Evolutionary conservation across 1,139 yeast genomes (phyloP).

Genomic region (Kodamaea suecica): DNA sequence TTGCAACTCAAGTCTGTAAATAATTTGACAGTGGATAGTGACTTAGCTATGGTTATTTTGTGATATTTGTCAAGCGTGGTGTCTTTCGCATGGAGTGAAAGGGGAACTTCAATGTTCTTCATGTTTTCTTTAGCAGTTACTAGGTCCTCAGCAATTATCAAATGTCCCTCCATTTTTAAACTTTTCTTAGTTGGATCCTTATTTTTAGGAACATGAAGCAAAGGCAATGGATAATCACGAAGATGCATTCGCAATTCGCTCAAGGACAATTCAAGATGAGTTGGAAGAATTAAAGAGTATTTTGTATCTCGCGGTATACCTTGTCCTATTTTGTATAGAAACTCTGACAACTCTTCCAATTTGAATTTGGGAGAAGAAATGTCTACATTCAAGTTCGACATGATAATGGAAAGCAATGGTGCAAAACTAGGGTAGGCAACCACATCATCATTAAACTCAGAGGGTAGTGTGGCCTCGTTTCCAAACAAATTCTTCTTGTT

Average conservation of each 20-base stretch:
- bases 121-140: slow-evolving; percentile 43
- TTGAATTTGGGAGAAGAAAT: slow-evolving; percentile 57
- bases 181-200: slow-evolving; percentile 17
- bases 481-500: slow-evolving; percentile 52
- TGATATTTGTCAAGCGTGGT: slow-evolving; percentile 42
- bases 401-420: slow-evolving; percentile 56
- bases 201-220: slow-evolving; percentile 35
- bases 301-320: slow-evolving; percentile 71
- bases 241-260: slow-evolving; percentile 54
- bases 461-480: slow-evolving; percentile 41
- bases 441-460: slow-evolving; percentile 49
- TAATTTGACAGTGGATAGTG: slow-evolving; percentile 73
- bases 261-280: slow-evolving; percentile 46
- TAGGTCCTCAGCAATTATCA: slow-evolving; percentile 48
- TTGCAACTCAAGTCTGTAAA: slow-evolving; percentile 59
- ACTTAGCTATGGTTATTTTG: slow-evolving; percentile 66
- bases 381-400: slow-evolving; percentile 56
- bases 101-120: slow-evolving; percentile 60
- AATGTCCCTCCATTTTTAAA: slow-evolving; percentile 44
- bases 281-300: slow-evolving; percentile 69
- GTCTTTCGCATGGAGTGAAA: slow-evolving; percentile 28
- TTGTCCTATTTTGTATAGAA: slow-evolving; percentile 70
- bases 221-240: slow-evolving; percentile 69
- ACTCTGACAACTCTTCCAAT: slow-evolving; percentile 51
- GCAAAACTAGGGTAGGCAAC: slow-evolving; percentile 61